phyloP scores from a whole-genome alignment of 495 filamentous ascomycete species.

The Delitschia confertaspora region DNA sequence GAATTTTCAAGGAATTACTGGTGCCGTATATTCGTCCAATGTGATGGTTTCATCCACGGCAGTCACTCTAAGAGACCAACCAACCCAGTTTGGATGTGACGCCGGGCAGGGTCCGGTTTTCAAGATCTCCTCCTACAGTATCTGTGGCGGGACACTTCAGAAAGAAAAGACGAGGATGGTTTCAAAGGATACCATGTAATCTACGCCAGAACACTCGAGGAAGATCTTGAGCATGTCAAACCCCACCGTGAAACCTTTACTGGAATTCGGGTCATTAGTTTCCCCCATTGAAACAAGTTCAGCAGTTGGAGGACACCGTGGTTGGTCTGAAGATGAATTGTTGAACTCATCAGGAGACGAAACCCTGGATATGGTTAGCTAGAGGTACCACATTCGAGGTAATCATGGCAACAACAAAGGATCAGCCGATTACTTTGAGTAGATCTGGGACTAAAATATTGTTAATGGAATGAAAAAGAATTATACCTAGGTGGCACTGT shows the following conservation, averaged over 20 bases:
- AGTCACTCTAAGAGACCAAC: slow-evolving; percentile 4
- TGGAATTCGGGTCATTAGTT: slow-evolving; percentile 17
- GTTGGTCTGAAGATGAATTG: no score
- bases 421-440: no score
- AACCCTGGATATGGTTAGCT: no score
- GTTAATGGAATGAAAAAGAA: no score
- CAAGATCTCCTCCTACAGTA: slow-evolving; percentile 18
- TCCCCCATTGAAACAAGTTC: slow-evolving; percentile 10
- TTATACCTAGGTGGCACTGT: no score
- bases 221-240: slow-evolving; percentile 4
- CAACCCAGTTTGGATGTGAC: slow-evolving; percentile 17
- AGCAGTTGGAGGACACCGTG: slow-evolving; percentile 16
- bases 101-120: slow-evolving; percentile 15
- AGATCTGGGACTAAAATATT: no score
- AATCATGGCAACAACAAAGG: no score
- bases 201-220: slow-evolving; percentile 15
- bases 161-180: slow-evolving; percentile 22
- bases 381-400: no score
- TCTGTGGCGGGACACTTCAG: slow-evolving; percentile 19
- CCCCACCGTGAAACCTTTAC: slow-evolving; percentile 20
- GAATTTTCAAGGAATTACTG: slow-evolving; percentile 17
- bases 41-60: slow-evolving; percentile 12
- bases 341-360: no score
- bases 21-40: slow-evolving; percentile 18
- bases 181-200: slow-evolving; percentile 18